A percentile compares a stretch with the other conserved stretches of the same genome.
Evolutionary conservation across 2,329 filamentous ascomycete species (phyloP).

Genomic region (Stagonosporopsis rhizophila): DNA sequence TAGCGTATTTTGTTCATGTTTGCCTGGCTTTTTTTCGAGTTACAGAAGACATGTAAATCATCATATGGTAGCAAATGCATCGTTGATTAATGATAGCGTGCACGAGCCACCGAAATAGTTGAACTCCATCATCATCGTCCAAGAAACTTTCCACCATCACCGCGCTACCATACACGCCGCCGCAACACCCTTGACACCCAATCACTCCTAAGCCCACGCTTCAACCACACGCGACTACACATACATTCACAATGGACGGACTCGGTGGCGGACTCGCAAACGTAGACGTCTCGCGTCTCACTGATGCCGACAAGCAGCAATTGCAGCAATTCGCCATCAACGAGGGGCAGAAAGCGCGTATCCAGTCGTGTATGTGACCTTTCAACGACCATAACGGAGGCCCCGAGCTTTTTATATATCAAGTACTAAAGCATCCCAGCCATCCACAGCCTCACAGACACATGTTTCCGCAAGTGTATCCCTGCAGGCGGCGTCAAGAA

Average conservation of each 20-base stretch:
- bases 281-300: conserved; percentile 76
- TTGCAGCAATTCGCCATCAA: conserved; percentile 84
- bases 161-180: conserved; percentile 2
- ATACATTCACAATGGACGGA: conserved; percentile 37
- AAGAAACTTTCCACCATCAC: conserved; percentile 21
- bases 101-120: conserved; percentile 8
- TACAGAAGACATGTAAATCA: background rate
- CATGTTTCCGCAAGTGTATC: conserved; percentile 96
- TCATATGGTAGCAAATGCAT: background rate
- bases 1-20: background rate
- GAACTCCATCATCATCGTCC: conserved; percentile 3
- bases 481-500: conserved; percentile 73
- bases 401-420: background rate
- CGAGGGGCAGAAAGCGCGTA: conserved; percentile 84
- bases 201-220: background rate
- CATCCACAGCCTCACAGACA: conserved; percentile 73
- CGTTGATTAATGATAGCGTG: background rate
- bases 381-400: background rate
- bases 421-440: conserved; percentile 45
- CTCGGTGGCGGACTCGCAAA: conserved; percentile 54
- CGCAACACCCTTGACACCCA: background rate
- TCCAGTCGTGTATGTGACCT: conserved; percentile 55
- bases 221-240: conserved; percentile 1
- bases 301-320: conserved; percentile 82
- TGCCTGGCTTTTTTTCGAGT: background rate